A percentile compares a stretch with the other conserved stretches of the same genome.
Evolutionary conservation across 2,329 filamentous ascomycete species (phyloP).

Genomic region (Aspergillus carbonarius): DNA sequence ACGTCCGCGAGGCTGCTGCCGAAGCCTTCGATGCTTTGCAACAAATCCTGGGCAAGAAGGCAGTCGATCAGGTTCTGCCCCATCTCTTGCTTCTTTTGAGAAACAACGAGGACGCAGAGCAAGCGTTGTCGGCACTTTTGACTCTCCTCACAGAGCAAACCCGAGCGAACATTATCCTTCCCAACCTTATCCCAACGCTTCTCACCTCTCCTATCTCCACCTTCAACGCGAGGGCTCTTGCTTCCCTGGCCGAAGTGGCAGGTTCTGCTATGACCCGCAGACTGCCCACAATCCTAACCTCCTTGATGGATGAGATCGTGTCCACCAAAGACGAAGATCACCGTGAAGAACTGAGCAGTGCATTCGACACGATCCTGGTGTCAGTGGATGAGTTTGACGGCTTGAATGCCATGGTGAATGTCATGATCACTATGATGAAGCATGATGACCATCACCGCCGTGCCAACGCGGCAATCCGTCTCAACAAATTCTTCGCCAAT

Average conservation of each 20-base stretch:
- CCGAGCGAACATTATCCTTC: slow-evolving; percentile 92
- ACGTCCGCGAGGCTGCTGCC: slow-evolving; percentile 91
- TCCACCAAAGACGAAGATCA: slow-evolving; percentile 69
- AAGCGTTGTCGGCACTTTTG: slow-evolving; percentile 86
- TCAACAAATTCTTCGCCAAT: slow-evolving; percentile 81
- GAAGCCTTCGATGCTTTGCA: slow-evolving; percentile 96
- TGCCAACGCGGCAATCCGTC: slow-evolving; percentile 71
- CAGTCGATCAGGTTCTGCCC: slow-evolving; percentile 92
- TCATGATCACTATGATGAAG: slow-evolving; percentile 82
- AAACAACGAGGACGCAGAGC: slow-evolving; percentile 81
- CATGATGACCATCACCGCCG: slow-evolving; percentile 88
- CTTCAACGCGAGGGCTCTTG: slow-evolving; percentile 93
- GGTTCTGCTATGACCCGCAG: slow-evolving; percentile 86
- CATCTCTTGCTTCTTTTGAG: slow-evolving; percentile 87
- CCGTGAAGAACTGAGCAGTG: slow-evolving; percentile 68
- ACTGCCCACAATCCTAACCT: slow-evolving; percentile 85
- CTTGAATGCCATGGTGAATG: slow-evolving; percentile 92
- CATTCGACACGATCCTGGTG: slow-evolving; percentile 85
- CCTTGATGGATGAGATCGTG: slow-evolving; percentile 90
- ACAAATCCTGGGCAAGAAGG: slow-evolving; percentile 88
- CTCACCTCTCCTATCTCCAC: slow-evolving; percentile 85
- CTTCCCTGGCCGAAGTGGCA: slow-evolving; percentile 89
- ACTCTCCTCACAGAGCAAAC: slow-evolving; percentile 92
- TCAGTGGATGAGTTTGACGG: slow-evolving; percentile 97
- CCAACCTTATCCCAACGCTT: slow-evolving; percentile 91